Evolutionary conservation across 169 alveolate species (phyloP), one percentile per base, ranked within the genome.

Genomic region (Plasmodium berghei): DNA sequence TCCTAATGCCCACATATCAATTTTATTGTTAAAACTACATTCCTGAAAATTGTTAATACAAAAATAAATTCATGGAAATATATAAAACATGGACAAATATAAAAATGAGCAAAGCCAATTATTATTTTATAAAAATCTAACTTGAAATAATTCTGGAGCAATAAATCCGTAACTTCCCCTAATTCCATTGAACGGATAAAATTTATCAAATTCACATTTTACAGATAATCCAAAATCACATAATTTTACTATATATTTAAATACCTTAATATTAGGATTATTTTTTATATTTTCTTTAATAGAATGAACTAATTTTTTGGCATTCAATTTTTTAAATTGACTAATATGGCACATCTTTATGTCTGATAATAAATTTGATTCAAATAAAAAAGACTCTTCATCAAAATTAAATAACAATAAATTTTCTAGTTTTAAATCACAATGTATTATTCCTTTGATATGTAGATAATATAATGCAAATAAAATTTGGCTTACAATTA

Each of bases 361-460:
- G 18, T 77, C 49, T 22, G 75, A 58, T 24, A 77, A 61, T 1
- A 61, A 8, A 34, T 77, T 67, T 5, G 72, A 22, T 9, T 49
- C 22, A 48, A 56, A 28, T 24, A 45, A 62, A 22, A 66, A 42
- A 12, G 88, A 54, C 72, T 64, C 72, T 20, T 72, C 92, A 34
- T 34, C 42, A n/a, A 87, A 66, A 10, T 72, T 85, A 56, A 91
- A 93, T 42, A 94, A 72, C 62, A 94, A 87, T 48, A 94, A 58
- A 80, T 94, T 94, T 73, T 94, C 93, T 20, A 93, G 93, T 83
- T 94, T 94, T n/a, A 94, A 87, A 89, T 94, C 96, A 45, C 95
- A 59, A 63, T 92, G 95, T 56, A 92, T 90, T 45, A 94, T 73
- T 77, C 95, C 94, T 26, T 91, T 85, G 63, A 83, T 83, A 72